Conservation (phyloP, 345 rosid genomes). For the Citrus medica region DNA sequence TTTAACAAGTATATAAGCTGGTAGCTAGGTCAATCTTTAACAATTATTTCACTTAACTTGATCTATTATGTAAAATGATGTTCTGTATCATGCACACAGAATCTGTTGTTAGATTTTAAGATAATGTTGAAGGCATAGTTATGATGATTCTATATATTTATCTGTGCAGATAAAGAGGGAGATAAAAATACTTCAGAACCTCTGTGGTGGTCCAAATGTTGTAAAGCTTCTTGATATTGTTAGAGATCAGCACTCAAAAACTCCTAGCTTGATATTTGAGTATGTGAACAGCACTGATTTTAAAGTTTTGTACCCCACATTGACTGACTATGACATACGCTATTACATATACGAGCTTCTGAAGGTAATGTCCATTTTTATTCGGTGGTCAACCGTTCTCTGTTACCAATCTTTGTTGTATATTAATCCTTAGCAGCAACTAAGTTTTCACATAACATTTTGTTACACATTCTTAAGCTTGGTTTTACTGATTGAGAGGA, state of each 20-base stretch:
- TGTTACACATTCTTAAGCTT: neutral
- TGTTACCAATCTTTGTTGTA: neutral
- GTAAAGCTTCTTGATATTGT: constrained; percentile 75
- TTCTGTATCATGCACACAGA: neutral
- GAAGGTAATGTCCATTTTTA: constrained; percentile 41
- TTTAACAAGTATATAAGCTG: neutral
- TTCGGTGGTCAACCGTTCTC: neutral
- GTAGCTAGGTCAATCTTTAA: neutral
- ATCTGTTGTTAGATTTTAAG: constrained; percentile 4
- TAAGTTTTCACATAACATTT: neutral
- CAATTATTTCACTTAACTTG: neutral
- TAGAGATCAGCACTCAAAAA: constrained; percentile 81
- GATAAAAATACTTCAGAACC: constrained; percentile 80
- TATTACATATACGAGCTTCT: constrained; percentile 83
- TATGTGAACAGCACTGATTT: constrained; percentile 83
- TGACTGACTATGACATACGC: constrained; percentile 88
- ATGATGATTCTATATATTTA: constrained; percentile 5
- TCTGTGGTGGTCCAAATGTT: constrained; percentile 72
- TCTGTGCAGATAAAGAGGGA: constrained; percentile 70
- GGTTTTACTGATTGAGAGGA: neutral
- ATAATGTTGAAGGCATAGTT: neutral
- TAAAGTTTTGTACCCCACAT: constrained; percentile 74
- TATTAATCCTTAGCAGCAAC: neutral
- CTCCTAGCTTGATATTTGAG: constrained; percentile 80
- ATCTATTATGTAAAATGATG: neutral